Conservation (phyloP, 1,284 basidiomycete genomes). For the Apiotrichum sp. region DNA sequence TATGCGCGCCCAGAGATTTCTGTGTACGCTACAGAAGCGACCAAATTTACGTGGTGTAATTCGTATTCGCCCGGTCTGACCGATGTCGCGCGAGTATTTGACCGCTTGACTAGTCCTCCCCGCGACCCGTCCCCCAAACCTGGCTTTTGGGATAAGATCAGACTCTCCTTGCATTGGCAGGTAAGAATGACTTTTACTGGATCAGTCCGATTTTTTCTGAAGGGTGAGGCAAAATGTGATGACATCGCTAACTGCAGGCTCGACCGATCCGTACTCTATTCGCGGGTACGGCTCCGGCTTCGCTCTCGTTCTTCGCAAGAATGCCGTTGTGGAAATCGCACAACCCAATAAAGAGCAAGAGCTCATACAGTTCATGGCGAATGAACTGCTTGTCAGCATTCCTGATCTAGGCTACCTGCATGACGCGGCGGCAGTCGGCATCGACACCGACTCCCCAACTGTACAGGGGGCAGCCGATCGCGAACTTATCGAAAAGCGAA, state of each 20-base stretch:
- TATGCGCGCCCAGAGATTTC: constrained; percentile 73
- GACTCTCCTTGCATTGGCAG: constrained; percentile 78
- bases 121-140: constrained; percentile 79
- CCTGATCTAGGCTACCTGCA: constrained; percentile 57
- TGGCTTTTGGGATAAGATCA: constrained; percentile 94
- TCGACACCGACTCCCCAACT: constrained; percentile 3
- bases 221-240: constrained; percentile 54
- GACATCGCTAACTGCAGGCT: constrained; percentile 53
- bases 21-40: constrained; percentile 60
- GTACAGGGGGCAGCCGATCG: neutral
- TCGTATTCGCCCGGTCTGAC: constrained; percentile 82
- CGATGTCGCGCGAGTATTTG: constrained; percentile 78
- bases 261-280: constrained; percentile 73
- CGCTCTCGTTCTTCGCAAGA: constrained; percentile 76
- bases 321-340: constrained; percentile 67
- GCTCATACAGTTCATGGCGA: constrained; percentile 75
- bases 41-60: constrained; percentile 81
- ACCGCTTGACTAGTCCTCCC: constrained; percentile 71
- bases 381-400: constrained; percentile 72
- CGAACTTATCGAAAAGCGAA: constrained; percentile 8
- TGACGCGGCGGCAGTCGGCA: constrained; percentile 50
- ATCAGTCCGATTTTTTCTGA: constrained; percentile 74
- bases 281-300: constrained; percentile 79
- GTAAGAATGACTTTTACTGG: constrained; percentile 65
- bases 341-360: constrained; percentile 70